Evolutionary conservation across 2,329 filamentous ascomycete species (phyloP), one percentile per base, ranked within the genome.

Genomic region (Penicillium sp.): DNA sequence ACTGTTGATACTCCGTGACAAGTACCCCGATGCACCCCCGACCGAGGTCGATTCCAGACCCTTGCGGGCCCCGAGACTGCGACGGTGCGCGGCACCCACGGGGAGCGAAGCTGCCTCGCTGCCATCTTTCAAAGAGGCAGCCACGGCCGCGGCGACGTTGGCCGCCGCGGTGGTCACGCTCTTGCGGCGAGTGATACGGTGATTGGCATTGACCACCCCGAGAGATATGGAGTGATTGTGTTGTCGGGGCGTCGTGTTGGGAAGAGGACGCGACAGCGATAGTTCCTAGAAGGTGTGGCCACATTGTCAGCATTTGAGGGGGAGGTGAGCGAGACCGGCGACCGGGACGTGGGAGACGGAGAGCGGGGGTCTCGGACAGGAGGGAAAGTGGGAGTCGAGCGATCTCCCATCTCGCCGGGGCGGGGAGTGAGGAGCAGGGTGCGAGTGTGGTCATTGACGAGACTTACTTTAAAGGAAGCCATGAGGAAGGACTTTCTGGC

Each of bases 111-210:
- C 66, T 78, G 77, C 55, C 57, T 85, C 82, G 50, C 73, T 73
- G 45, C 75, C 76, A 9, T 87, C 86, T 63, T 82, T 82, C 52
- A 87, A 73, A 44, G 84, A 86, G 29, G 86, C 85, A 53, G 91
- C 71, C 34, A 71, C 64, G 43, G 65, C 69, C 75, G 86, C 88
- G 13, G 86, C 84, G 39, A 86, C 82, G 70, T 86, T 90, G 67
- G 81, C 78, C 40, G 84, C 81, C 55, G 83, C 85, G 52, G 88
- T 89, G 66, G 81, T 83, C 66, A 95, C 90, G 72, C 90, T 96
- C 80, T 97, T 97, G 62, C 93, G 83, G 63, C 91, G 88, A 60
- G 88, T 90, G 58, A 97, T 83, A 60, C 93, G 87, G 70, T 95
- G 87, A 68, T 82, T 84, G 60, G 84, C 74, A 74, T 90, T 91